Base-by-base conservation (phyloP, 257 asterid genomes). In the Lycium barbarum region DNA sequence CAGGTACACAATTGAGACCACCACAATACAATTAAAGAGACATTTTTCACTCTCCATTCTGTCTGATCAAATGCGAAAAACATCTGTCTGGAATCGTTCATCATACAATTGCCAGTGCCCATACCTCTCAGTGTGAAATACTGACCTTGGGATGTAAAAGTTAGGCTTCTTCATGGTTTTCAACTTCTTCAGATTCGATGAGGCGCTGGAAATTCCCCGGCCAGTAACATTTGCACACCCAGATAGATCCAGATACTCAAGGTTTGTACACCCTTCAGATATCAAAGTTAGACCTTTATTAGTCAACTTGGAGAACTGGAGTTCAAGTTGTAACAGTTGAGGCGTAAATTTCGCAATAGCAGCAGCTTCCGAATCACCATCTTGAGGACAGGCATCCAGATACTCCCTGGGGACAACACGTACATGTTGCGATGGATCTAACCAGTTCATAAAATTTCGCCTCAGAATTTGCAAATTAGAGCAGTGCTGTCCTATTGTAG, bases 91-190 rank as follows among this genome's bases (percentile, higher is more conserved):
- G 87, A 95, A 95, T n/a, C 98, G 89, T 84, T 93, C 95, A 80
- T 94, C 97, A 49, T 94, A 94, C 85, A 95, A 81, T 20, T 84
- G 89, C 99, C 95, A 94, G 84, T 95, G 97, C 15, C 93, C 97
- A 81, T 94, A 95, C 79, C 99, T 91, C 81, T 93, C 97, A 0
- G 92, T 20, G 78, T 89, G 91, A 83, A 38, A 92, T 51, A 84
- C 90, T 1, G 97, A 88, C 89, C 97, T 88, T 5, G 97, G 97
- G 54, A 91, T 91, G 83, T 92, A 94, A 83, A 91, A 95, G 83
- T 92, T 92, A 49, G 99, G 98, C 90, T 91, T 91, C 87, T 88
- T 91, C 84, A 93, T 62, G 79, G 66, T 89, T 54, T 89, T 91
- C 90, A 95, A 70, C 36, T 91, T 91, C 91, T 92, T 94, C 89